Conservation (phyloP, 371 early-diverging fungal genomes). For the Rhizoclosmatium hyalinum region DNA sequence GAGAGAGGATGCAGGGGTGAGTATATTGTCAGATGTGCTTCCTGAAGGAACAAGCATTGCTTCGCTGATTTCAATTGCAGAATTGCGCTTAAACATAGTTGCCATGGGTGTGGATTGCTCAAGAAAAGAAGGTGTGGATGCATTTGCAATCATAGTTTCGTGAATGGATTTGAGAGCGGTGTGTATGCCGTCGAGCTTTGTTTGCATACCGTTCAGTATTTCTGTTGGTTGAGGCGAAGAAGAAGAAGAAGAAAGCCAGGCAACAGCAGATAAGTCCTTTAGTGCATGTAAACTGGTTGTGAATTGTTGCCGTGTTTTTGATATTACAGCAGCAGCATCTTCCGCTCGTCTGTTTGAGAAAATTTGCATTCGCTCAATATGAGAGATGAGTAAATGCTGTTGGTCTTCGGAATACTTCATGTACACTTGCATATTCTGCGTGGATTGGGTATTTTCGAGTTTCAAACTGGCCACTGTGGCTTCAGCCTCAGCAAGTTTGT, state of each 20-base stretch:
- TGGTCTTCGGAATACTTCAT: slow-evolving; percentile 19
- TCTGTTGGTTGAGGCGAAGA: neutral
- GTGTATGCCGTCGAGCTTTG: neutral
- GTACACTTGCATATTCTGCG: slow-evolving; percentile 9
- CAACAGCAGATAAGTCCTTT: neutral
- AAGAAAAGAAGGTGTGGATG: neutral
- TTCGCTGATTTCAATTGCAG: neutral
- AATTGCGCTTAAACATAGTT: neutral
- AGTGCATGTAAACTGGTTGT: neutral
- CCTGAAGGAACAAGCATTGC: neutral
- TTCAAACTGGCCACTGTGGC: neutral
- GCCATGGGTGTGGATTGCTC: neutral
- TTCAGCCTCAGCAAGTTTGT: neutral
- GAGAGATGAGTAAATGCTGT: slow-evolving; percentile 4
- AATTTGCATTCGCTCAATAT: slow-evolving; percentile 6
- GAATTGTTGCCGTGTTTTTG: neutral
- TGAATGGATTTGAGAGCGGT: neutral
- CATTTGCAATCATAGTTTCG: neutral
- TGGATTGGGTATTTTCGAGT: neutral
- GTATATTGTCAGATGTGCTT: neutral
- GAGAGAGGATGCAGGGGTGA: neutral
- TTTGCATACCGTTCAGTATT: neutral
- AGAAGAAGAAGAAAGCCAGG: neutral
- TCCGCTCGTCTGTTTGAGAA: slow-evolving; percentile 1
- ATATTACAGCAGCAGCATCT: neutral